Conservation (phyloP, 768 basidiomycete species). For the Boletellus ananas region DNA sequence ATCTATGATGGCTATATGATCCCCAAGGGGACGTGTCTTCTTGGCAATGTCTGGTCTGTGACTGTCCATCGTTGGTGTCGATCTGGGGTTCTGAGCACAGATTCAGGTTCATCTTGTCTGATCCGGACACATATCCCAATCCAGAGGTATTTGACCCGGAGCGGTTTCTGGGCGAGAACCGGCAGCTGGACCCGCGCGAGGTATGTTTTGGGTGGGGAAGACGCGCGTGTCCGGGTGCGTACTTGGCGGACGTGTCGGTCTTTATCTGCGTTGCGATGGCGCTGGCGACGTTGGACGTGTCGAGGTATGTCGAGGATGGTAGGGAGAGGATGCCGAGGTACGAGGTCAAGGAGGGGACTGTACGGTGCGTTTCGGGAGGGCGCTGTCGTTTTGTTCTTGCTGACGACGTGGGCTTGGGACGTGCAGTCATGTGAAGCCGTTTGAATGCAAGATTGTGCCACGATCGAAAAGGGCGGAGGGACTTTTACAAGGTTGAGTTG, state of each 20-base stretch:
- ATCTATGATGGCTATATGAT: conserved; percentile 20
- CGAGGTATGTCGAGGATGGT: not conserved
- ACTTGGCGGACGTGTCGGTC: not conserved
- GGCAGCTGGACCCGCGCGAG: conserved; percentile 3
- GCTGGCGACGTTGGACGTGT: conserved; percentile 9
- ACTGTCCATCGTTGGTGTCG: not conserved
- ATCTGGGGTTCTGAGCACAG: no score
- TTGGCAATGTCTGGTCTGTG: conserved; percentile 12
- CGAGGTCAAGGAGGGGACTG: not conserved
- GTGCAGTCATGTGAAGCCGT: not conserved
- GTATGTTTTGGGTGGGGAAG: conserved; percentile 15
- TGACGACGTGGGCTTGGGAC: not conserved
- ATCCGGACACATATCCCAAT: no score
- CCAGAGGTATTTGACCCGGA: no score
- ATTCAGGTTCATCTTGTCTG: no score
- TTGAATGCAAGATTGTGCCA: not conserved
- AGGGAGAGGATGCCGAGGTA: not conserved
- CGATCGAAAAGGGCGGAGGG: not conserved
- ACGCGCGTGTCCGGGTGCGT: conserved; percentile 5
- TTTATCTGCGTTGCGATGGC: not conserved
- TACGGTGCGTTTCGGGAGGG: not conserved
- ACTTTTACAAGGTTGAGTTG: not conserved
- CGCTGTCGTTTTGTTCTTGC: no score
- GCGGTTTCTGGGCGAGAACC: not conserved
- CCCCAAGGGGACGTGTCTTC: conserved; percentile 10